Evolutionary conservation across 2,329 filamentous ascomycete species (phyloP), one percentile per base, ranked within the genome.

Genomic region (Verticillium zaregamsianum): DNA sequence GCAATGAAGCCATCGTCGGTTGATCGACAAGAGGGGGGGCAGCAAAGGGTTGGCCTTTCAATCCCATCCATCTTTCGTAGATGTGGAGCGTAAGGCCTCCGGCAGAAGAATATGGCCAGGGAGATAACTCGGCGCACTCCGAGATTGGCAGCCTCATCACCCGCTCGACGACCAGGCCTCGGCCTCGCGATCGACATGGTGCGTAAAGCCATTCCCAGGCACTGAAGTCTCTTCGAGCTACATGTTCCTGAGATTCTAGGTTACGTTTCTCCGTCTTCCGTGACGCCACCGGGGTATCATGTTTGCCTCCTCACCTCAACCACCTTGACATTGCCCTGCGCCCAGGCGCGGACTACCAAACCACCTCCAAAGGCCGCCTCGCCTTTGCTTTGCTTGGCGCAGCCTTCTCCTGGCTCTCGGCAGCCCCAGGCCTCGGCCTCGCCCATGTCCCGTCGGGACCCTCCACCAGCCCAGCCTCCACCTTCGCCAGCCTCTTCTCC

Each of bases 401-500:
- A 25, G n/a, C 45, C 2, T 9, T 49, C 45, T 45, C n/a, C 39
- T 20, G 39, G 17, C 6, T 17, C 14, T 7, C n/a, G 39, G 45
- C 17, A 23, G 20, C n/a, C 11, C 8, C 45, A n/a, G n/a, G 20
- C 45, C 6, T 49, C 45, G 8, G 45, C 45, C 45, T 23, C 45
- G 23, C 20, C 45, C 45, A 52, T 20, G 3, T n/a, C 45, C 45
- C 45, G 23, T 52, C 45, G 4, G 45, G 45, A 9, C 8, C n/a
- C 45, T 52, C 45, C 3, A 52, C 45, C n/a, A 52, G 20, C 45
- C 45, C 45, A 5, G 45, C 45, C 20, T 52, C 45, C n/a, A 28
- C 4, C 20, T 14, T 52, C 8, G 45, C 72, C 56, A 74, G 62
- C 31, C 60, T 65, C 61, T 69, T 72, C 68, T 83, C 81, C 12